Evolutionary conservation across 768 basidiomycete genomes (phyloP).

Genomic region (Amanita molliuscula): DNA sequence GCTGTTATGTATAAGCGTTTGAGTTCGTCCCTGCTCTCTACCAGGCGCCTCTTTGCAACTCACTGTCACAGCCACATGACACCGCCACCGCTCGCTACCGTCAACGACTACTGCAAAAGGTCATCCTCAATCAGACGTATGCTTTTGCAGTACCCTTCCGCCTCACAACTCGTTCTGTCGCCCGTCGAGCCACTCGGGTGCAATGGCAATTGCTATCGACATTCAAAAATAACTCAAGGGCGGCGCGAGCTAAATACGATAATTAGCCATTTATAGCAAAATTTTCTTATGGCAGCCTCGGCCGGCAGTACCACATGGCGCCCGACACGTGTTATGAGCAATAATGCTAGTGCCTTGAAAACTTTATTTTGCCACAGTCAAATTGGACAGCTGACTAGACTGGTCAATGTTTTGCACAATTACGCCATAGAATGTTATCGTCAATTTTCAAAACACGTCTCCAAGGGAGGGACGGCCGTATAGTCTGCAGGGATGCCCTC

Average conservation of each 20-base stretch:
- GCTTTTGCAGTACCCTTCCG: neutral
- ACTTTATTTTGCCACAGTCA: neutral
- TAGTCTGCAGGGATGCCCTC: neutral
- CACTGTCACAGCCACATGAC: neutral
- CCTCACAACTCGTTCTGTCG: too few species aligned
- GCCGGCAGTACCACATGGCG: neutral
- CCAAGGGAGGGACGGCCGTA: neutral
- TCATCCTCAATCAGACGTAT: neutral
- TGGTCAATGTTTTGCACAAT: neutral
- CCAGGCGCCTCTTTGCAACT: neutral
- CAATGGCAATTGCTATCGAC: neutral
- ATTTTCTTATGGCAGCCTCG: neutral
- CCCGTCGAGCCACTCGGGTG: neutral
- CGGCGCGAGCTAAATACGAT: neutral
- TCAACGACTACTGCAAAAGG: too few species aligned
- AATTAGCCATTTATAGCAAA: neutral
- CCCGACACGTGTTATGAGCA: neutral
- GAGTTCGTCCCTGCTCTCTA: too few species aligned
- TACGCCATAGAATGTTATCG: neutral
- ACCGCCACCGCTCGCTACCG: neutral
- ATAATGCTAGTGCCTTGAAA: slow-evolving; percentile 4
- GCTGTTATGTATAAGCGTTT: too few species aligned
- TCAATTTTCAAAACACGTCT: neutral
- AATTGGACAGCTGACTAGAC: neutral
- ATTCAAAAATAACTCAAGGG: neutral